These are phyloP conservation scores for Phytophthora sojae DNA, from an alignment of 352 stramenopile species.

Conservation along the genomic window DNA sequence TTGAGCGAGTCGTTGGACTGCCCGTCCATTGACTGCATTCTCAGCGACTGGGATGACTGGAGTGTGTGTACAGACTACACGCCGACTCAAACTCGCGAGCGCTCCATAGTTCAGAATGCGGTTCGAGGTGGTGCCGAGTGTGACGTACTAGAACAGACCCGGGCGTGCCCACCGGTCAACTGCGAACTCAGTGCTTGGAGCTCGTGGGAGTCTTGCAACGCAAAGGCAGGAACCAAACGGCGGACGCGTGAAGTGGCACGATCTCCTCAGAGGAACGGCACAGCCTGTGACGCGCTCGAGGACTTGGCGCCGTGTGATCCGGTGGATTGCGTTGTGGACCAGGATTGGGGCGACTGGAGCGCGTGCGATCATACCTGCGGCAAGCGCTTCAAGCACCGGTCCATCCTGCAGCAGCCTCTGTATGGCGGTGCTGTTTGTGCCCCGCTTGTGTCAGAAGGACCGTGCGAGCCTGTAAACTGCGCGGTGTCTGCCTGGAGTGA, in stretches of 20 bases:
- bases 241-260: slow-evolving; percentile 31
- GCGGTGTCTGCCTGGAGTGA: slow-evolving; percentile 45
- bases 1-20: slow-evolving; percentile 40
- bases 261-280: slow-evolving; percentile 37
- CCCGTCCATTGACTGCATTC: slow-evolving; percentile 52
- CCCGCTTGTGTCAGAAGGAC: slow-evolving; percentile 36
- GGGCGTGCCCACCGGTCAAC: slow-evolving; percentile 48
- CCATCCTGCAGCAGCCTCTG: slow-evolving; percentile 34
- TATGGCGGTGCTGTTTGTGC: slow-evolving; percentile 44
- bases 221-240: slow-evolving; percentile 32
- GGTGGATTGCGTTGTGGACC: slow-evolving; percentile 53
- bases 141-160: slow-evolving; percentile 33
- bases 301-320: slow-evolving; percentile 44
- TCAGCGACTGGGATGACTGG: slow-evolving; percentile 54
- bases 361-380: slow-evolving; percentile 47
- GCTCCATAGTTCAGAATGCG: slow-evolving; percentile 40
- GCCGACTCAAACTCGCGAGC: slow-evolving; percentile 48
- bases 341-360: slow-evolving; percentile 50
- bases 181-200: slow-evolving; percentile 51
- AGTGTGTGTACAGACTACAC: slow-evolving; percentile 54
- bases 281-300: slow-evolving; percentile 35
- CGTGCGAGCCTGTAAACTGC: slow-evolving; percentile 65
- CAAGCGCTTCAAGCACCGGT: slow-evolving; percentile 48
- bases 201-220: slow-evolving; percentile 39
- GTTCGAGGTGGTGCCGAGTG: slow-evolving; percentile 49